These are phyloP conservation scores for Dictyostelium citrinum DNA, from an alignment of 78 protist genomes.

Conservation along the genomic window DNA sequence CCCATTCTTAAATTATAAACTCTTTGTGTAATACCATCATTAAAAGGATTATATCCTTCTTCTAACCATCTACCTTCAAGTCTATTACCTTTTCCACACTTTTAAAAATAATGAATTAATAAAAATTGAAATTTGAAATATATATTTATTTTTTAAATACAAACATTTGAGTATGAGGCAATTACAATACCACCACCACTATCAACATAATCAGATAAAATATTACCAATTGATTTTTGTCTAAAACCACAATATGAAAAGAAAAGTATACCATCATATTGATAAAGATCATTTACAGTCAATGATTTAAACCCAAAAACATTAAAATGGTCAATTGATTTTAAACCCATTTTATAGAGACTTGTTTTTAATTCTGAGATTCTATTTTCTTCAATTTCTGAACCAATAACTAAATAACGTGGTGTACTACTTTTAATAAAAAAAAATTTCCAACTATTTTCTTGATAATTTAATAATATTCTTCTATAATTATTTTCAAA, in stretches of 20 bases:
- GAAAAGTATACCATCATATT: conserved; percentile 44
- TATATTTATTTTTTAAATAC: not conserved
- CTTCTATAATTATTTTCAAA: not conserved
- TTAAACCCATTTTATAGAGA: not conserved
- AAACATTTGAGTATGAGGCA: conserved; percentile 14
- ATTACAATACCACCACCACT: conserved; percentile 55
- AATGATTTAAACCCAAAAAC: conserved; percentile 19
- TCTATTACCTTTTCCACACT: conserved; percentile 57
- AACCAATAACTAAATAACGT: conserved; percentile 33
- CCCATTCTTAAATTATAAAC: conserved; percentile 17
- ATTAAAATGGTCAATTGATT: conserved; percentile 36
- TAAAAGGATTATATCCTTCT: conserved; percentile 26
- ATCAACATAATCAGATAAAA: conserved; percentile 33
- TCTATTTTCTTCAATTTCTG: conserved; percentile 22
- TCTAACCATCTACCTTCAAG: conserved; percentile 48
- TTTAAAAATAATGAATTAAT: not conserved
- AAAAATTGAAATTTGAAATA: not conserved
- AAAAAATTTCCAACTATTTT: conserved; percentile 38
- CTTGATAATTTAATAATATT: not conserved
- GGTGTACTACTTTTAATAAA: conserved; percentile 7
- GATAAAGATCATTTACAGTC: not conserved
- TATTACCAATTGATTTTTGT: conserved; percentile 39
- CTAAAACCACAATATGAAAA: conserved; percentile 63
- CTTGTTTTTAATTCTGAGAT: not conserved
- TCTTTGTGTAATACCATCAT: conserved; percentile 43